Percentiles rank a stretch among this genome's conserved stretches.
Evolutionary conservation across 2,329 filamentous ascomycete species (phyloP).

Genomic region (Diaporthe destruens): DNA sequence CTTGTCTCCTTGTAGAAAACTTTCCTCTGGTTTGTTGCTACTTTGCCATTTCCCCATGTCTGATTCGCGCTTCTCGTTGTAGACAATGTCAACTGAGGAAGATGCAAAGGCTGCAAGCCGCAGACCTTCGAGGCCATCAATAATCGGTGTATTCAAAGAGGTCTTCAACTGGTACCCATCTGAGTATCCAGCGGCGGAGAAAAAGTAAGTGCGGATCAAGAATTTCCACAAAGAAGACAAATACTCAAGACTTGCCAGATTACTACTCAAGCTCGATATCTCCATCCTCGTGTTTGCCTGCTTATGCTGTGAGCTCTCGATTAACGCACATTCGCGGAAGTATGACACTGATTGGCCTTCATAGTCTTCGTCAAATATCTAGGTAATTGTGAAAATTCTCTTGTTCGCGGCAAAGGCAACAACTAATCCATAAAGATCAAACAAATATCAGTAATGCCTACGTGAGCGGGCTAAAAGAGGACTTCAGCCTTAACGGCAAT

Average conservation of each 20-base stretch:
- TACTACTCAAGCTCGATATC: slow-evolving; percentile 51
- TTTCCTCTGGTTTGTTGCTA: background rate
- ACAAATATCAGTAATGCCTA: slow-evolving; percentile 55
- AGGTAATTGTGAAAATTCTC: slow-evolving; percentile 42
- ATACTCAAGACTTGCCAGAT: slow-evolving; percentile 42
- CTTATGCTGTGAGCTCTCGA: slow-evolving; percentile 49
- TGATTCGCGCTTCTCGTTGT: background rate
- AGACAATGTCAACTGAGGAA: slow-evolving; percentile 1
- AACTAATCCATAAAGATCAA: slow-evolving; percentile 45
- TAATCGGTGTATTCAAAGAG: slow-evolving; percentile 48
- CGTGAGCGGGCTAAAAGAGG: slow-evolving; percentile 55
- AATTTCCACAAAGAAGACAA: background rate
- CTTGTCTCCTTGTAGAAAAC: background rate
- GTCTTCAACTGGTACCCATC: slow-evolving; percentile 53
- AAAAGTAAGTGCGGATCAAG: slow-evolving; percentile 44
- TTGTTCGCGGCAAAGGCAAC: accelerated
- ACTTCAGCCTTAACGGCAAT: slow-evolving; percentile 54
- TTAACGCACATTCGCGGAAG: too few relatives aligned
- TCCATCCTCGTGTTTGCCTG: slow-evolving; percentile 51
- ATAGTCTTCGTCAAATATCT: slow-evolving; percentile 52
- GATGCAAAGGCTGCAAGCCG: background rate
- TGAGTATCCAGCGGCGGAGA: slow-evolving; percentile 49
- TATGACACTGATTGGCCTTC: slow-evolving; percentile 3
- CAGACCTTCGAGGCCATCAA: slow-evolving; percentile 38
- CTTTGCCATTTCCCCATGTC: background rate